Evolutionary conservation across 2,329 filamentous ascomycete genomes (phyloP).

Genomic region (Blumeriella jaapii): DNA sequence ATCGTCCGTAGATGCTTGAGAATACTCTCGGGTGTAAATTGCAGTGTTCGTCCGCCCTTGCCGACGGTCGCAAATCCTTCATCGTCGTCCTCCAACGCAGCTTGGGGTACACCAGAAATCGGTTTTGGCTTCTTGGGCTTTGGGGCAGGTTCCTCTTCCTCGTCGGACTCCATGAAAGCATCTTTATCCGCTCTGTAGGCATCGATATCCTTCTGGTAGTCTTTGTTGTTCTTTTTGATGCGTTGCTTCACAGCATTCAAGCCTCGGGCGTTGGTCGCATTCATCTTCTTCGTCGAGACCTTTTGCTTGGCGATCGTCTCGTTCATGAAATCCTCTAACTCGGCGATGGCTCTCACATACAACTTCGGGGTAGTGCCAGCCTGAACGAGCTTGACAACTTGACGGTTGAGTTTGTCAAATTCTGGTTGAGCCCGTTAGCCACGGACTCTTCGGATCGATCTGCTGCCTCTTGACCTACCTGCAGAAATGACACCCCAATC

Average conservation of each 20-base stretch:
- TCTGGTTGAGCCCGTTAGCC: constrained; percentile 41
- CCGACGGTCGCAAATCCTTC: constrained; percentile 85
- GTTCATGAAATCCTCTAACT: constrained; percentile 88
- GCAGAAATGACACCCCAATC: constrained; percentile 91
- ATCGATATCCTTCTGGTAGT: constrained; percentile 79
- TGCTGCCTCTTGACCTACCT: constrained; percentile 43
- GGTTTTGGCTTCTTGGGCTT: constrained; percentile 42
- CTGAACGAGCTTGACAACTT: constrained; percentile 67
- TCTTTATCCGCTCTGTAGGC: constrained; percentile 78
- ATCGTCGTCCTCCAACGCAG: constrained; percentile 50
- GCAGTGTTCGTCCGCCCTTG: constrained; percentile 75
- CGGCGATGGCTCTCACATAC: constrained; percentile 86
- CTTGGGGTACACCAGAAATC: constrained; percentile 38
- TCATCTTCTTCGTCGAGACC: constrained; percentile 96
- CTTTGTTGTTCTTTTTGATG: constrained; percentile 98
- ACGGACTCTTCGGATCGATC: not conserved
- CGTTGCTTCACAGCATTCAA: constrained; percentile 96
- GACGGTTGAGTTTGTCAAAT: constrained; percentile 88
- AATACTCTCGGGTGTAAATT: constrained; percentile 95
- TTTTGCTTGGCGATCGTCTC: constrained; percentile 94
- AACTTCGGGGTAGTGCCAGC: constrained; percentile 73
- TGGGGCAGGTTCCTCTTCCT: constrained; percentile 53
- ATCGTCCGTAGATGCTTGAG: constrained; percentile 92
- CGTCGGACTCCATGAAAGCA: constrained; percentile 74
- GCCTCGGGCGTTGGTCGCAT: constrained; percentile 84